Conservation (phyloP, 2,329 filamentous ascomycete genomes). For the Dactylonectria macrodidyma region DNA sequence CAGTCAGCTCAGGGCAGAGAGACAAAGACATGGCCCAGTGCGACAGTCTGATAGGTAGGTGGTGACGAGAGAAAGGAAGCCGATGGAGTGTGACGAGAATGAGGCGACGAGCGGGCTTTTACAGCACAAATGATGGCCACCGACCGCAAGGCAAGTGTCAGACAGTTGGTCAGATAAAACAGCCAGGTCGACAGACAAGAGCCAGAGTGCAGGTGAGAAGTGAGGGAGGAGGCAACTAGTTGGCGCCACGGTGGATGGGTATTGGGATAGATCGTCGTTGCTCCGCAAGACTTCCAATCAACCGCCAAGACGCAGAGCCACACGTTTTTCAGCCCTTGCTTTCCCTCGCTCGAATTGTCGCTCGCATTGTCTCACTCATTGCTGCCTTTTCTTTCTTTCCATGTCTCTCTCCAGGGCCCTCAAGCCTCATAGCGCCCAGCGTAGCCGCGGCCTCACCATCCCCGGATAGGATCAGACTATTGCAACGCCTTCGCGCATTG, state of each 20-base stretch:
- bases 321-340: background rate
- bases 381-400: too few relatives aligned
- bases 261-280: slow-evolving; percentile 8
- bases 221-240: background rate
- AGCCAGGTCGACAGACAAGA: background rate
- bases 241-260: background rate
- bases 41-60: background rate
- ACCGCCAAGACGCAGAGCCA: background rate
- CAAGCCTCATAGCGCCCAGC: background rate
- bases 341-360: background rate
- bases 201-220: background rate
- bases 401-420: too few relatives aligned
- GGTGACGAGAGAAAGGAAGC: slow-evolving; percentile 9
- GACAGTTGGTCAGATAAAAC: background rate
- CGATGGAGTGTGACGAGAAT: background rate
- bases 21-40: background rate
- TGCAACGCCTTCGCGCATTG: background rate
- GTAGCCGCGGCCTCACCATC: background rate
- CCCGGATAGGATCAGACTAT: background rate
- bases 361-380: too few relatives aligned
- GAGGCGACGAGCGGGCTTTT: background rate
- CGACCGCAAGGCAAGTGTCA: background rate
- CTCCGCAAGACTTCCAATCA: slow-evolving; percentile 1
- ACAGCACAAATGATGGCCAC: background rate
- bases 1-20: slow-evolving; percentile 18